Percentiles rank a stretch among this genome's conserved stretches.
phyloP scores from a whole-genome alignment of 148 eudicot species.

The Rhododendron ferrugineum region DNA sequence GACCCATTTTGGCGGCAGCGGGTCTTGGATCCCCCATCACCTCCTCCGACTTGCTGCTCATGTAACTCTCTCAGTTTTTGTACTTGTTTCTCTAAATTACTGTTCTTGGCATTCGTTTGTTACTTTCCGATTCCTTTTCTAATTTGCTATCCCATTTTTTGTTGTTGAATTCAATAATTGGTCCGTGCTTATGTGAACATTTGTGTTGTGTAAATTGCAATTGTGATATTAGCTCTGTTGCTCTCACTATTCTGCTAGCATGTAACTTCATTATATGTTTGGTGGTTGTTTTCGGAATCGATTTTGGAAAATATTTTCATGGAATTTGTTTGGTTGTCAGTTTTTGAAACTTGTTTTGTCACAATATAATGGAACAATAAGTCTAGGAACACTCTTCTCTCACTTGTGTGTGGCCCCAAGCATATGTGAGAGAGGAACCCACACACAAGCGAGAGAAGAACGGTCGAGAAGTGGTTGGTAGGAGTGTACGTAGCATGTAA shows the following conservation, averaged over 20 bases:
- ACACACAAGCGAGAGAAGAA: too few relatives aligned
- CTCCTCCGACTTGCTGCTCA: slow-evolving; percentile 31
- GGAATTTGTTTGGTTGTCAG: neutral
- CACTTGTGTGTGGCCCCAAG: too few relatives aligned
- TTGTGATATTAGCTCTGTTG: neutral
- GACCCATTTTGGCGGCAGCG: slow-evolving; percentile 68
- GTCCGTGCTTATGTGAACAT: neutral
- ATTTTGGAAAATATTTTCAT: neutral
- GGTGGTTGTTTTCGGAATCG: neutral
- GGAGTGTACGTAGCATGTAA: too few relatives aligned
- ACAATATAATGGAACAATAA: neutral
- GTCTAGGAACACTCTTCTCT: too few relatives aligned
- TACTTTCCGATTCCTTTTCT: neutral
- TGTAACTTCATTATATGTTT: neutral
- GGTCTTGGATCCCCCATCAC: slow-evolving; percentile 65
- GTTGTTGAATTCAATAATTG: neutral
- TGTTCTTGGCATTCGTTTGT: neutral
- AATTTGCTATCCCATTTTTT: neutral
- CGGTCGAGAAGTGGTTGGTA: too few relatives aligned
- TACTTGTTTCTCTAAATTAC: neutral
- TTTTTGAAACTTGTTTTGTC: neutral
- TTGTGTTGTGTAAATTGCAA: neutral
- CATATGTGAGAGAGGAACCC: too few relatives aligned
- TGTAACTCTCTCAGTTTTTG: slow-evolving; percentile 7
- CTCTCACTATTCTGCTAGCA: neutral